phyloP scores from a whole-genome alignment of 768 basidiomycete species.

The Rhizopogon roseolus region DNA sequence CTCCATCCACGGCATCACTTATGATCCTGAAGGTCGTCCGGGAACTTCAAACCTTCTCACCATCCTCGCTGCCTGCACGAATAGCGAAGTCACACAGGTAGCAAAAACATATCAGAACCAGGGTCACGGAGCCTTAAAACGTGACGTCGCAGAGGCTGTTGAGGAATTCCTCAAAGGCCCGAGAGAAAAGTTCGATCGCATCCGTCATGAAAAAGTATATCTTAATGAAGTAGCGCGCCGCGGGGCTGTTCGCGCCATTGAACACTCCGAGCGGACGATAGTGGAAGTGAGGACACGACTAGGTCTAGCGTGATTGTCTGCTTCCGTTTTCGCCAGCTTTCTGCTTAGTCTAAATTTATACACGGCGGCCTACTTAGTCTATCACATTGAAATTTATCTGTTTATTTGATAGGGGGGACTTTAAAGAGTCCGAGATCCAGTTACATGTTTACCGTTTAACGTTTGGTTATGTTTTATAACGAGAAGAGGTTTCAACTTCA shows the following conservation, averaged over 20 bases:
- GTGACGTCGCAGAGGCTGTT: slow-evolving; percentile 68
- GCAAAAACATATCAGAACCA: slow-evolving; percentile 47
- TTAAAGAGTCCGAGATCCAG: too few species aligned
- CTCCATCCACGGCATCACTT: slow-evolving; percentile 68
- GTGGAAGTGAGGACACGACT: slow-evolving; percentile 60
- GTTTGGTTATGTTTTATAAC: too few species aligned
- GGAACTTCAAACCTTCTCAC: slow-evolving; percentile 79
- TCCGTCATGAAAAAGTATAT: slow-evolving; percentile 57
- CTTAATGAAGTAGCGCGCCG: slow-evolving; percentile 55
- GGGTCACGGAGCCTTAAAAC: slow-evolving; percentile 69
- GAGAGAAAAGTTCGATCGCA: slow-evolving; percentile 60
- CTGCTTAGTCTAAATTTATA: too few species aligned
- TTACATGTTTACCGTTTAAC: too few species aligned
- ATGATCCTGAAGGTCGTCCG: slow-evolving; percentile 74
- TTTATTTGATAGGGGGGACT: too few species aligned
- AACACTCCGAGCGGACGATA: slow-evolving; percentile 61
- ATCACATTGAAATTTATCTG: too few species aligned
- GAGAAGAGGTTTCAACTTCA: too few species aligned
- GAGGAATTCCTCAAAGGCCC: slow-evolving; percentile 63
- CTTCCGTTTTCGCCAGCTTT: too few species aligned
- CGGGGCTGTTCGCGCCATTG: slow-evolving; percentile 62
- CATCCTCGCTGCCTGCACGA: slow-evolving; percentile 73
- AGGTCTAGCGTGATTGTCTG: slow-evolving; percentile 38
- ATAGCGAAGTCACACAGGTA: slow-evolving; percentile 38
- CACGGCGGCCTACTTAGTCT: too few species aligned